A percentile compares a stretch with the other conserved stretches of the same genome.
These are phyloP conservation scores for Coix lacrymajobi DNA, from an alignment of 176 grass and related monocot genomes.

Conservation along the genomic window DNA sequence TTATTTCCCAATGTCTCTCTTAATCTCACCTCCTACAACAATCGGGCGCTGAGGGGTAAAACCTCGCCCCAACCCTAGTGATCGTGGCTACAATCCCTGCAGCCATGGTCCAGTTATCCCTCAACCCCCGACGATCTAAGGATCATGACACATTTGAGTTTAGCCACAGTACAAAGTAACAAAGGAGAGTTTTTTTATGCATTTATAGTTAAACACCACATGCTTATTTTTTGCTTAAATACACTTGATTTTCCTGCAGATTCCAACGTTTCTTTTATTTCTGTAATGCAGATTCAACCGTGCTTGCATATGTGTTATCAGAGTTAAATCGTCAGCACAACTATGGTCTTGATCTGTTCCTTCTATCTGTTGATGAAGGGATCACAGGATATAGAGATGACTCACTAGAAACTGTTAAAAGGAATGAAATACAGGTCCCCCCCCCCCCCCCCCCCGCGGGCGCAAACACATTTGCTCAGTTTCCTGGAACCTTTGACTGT, in stretches of 20 bases:
- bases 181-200: background rate
- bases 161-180: background rate
- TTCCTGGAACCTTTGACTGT: conserved; percentile 12
- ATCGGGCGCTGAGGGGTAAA: too few species aligned
- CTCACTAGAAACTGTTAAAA: conserved; percentile 97
- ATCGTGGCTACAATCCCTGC: too few species aligned
- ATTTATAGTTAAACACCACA: background rate
- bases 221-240: conserved; percentile 23
- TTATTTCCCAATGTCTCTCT: too few species aligned
- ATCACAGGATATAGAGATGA: conserved; percentile 97
- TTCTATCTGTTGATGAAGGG: conserved; percentile 92
- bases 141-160: background rate
- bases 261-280: background rate
- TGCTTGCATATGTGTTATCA: conserved; percentile 87
- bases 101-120: too few species aligned
- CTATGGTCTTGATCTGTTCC: conserved; percentile 90
- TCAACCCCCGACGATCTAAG: too few species aligned
- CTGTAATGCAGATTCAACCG: conserved; percentile 84
- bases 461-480: background rate
- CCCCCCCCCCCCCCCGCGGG: too few species aligned
- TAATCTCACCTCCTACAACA: too few species aligned
- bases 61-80: too few species aligned
- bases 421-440: conserved; percentile 92
- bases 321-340: conserved; percentile 70
- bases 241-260: background rate